Evolutionary conservation across 768 basidiomycete genomes (phyloP).

Genomic region (Leccinellum rugosiceps): DNA sequence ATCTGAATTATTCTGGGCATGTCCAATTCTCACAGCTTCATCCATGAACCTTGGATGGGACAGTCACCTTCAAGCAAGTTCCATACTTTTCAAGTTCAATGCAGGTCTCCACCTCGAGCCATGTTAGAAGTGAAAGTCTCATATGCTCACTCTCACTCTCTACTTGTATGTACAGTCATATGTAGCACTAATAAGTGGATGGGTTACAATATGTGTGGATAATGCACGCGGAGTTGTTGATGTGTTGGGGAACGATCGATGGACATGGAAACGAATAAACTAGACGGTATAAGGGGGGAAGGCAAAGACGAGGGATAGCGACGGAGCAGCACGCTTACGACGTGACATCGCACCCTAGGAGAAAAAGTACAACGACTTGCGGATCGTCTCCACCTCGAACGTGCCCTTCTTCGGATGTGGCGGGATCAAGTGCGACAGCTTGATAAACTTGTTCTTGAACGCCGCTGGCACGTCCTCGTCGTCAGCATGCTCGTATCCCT

Average conservation of each 20-base stretch:
- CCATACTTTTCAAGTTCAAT: no score
- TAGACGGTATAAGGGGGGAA: background rate
- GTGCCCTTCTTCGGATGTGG: conserved; percentile 79
- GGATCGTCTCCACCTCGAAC: conserved; percentile 82
- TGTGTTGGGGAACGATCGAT: background rate
- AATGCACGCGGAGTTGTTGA: background rate
- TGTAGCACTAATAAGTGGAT: conserved; percentile 4
- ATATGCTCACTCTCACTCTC: no score
- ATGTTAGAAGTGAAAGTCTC: no score
- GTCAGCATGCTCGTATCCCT: conserved; percentile 11
- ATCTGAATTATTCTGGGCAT: no score
- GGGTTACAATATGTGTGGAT: conserved; percentile 20
- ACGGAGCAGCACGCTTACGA: background rate
- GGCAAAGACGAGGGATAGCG: background rate
- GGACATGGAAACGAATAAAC: background rate
- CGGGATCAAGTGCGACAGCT: conserved; percentile 72
- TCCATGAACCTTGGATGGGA: no score
- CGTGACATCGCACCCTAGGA: conserved; percentile 45
- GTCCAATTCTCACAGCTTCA: no score
- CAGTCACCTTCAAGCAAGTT: no score
- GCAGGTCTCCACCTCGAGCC: no score
- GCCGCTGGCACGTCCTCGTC: conserved; percentile 23
- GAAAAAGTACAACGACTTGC: conserved; percentile 89
- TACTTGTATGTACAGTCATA: no score
- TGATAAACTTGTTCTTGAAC: conserved; percentile 61